These are phyloP conservation scores for Skeletonema menzelii DNA, from an alignment of 108 stramenopile genomes.

Conservation along the genomic window DNA sequence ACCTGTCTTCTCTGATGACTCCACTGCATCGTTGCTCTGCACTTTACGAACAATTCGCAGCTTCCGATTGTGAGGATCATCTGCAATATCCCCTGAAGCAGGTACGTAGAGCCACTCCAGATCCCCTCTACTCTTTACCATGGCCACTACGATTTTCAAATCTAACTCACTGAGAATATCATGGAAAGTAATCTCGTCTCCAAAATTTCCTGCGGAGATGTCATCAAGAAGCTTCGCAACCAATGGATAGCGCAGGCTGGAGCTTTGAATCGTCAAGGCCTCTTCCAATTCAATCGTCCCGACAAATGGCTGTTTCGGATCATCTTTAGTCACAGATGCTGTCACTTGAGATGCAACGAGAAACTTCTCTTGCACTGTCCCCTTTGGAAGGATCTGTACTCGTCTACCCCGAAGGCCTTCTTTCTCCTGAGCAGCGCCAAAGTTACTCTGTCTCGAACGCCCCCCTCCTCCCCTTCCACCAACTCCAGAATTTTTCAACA, in stretches of 20 bases:
- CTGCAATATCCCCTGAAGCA: constrained; percentile 9
- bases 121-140: constrained; percentile 52
- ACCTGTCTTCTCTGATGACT: background rate
- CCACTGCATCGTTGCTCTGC: background rate
- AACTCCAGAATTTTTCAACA: constrained; percentile 20
- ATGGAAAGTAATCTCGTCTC: constrained; percentile 53
- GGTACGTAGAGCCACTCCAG: constrained; percentile 41
- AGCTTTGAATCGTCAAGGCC: constrained; percentile 18
- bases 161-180: constrained; percentile 64
- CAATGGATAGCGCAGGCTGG: constrained; percentile 62
- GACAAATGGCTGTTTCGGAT: constrained; percentile 62
- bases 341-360: constrained; percentile 48
- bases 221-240: constrained; percentile 59
- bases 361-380: constrained; percentile 54
- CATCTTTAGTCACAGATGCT: constrained; percentile 57
- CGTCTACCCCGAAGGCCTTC: constrained; percentile 78
- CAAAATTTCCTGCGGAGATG: constrained; percentile 50
- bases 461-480: constrained; percentile 30
- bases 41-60: constrained; percentile 50
- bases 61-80: constrained; percentile 46
- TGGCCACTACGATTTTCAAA: constrained; percentile 51
- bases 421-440: constrained; percentile 39
- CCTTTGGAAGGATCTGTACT: constrained; percentile 56
- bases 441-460: constrained; percentile 11
- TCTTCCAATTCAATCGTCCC: constrained; percentile 62